A percentile compares a stretch with the other conserved stretches of the same genome.
These are phyloP conservation scores for Oldenlandia corymbosa DNA, from an alignment of 257 asterid genomes.

Conservation along the genomic window DNA sequence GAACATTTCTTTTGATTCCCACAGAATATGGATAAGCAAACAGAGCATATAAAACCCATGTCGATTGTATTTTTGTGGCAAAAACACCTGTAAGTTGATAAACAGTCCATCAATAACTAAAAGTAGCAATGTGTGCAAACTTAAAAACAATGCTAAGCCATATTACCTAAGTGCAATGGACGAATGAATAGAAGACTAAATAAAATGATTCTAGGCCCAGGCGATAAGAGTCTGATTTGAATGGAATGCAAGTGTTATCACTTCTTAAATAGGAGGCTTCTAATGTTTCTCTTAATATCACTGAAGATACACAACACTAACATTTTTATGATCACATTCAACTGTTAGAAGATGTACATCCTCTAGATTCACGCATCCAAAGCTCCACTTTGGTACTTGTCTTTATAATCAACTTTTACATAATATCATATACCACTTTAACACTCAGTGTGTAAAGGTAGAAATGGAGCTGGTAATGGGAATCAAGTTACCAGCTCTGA, in stretches of 20 bases:
- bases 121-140: not conserved
- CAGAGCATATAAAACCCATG: slow-evolving; percentile 92
- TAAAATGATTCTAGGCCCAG: not conserved
- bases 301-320: too few relatives aligned
- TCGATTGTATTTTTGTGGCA: slow-evolving; percentile 93
- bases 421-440: not conserved
- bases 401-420: not conserved
- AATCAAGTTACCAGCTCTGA: not conserved
- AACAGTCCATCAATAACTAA: not conserved
- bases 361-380: not conserved
- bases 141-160: not conserved
- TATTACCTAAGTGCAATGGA: slow-evolving; percentile 4
- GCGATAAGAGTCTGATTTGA: not conserved
- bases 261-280: too few relatives aligned
- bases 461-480: not conserved
- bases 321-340: too few relatives aligned
- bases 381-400: not conserved
- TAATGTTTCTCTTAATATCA: too few relatives aligned
- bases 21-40: slow-evolving; percentile 90
- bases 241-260: not conserved
- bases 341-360: not conserved
- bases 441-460: too few relatives aligned
- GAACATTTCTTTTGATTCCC: slow-evolving; percentile 84
- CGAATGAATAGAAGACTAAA: not conserved
- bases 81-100: slow-evolving; percentile 56